These are phyloP conservation scores for Candida smagusa DNA, from an alignment of 1,139 yeast genomes.

Conservation along the genomic window DNA sequence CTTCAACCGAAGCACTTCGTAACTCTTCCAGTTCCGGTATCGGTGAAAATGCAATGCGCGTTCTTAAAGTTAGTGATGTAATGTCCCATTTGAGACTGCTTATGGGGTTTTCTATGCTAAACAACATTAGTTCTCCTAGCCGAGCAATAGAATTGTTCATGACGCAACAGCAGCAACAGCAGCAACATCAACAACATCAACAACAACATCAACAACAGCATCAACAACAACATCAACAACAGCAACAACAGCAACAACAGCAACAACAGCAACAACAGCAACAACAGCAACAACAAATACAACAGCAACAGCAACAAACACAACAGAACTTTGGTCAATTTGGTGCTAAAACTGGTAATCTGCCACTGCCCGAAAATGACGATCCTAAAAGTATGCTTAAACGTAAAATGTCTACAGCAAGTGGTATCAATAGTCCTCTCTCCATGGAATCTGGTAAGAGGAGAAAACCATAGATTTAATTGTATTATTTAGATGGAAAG, in stretches of 20 bases:
- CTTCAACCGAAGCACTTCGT: slow-evolving; percentile 23
- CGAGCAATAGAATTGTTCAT: slow-evolving; percentile 55
- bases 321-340: neutral
- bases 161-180: slow-evolving; percentile 14
- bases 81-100: slow-evolving; percentile 67
- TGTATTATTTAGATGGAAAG: neutral
- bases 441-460: slow-evolving; percentile 10
- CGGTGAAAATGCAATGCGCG: slow-evolving; percentile 62
- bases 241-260: slow-evolving; percentile 5
- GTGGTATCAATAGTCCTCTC: slow-evolving; percentile 12
- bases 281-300: slow-evolving; percentile 4
- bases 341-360: slow-evolving; percentile 5
- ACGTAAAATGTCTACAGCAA: slow-evolving; percentile 12
- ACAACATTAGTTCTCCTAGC: slow-evolving; percentile 50
- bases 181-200: slow-evolving; percentile 10
- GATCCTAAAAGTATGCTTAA: slow-evolving; percentile 10
- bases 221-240: slow-evolving; percentile 1
- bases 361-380: slow-evolving; percentile 9
- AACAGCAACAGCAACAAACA: slow-evolving; percentile 4
- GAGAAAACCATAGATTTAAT: slow-evolving; percentile 7
- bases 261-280: slow-evolving; percentile 6
- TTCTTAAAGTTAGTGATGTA: slow-evolving; percentile 72
- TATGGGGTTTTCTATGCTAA: slow-evolving; percentile 52
- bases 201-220: slow-evolving; percentile 9
- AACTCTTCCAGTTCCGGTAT: slow-evolving; percentile 49